Base-by-base conservation (phyloP, 345 rosid species). In the Syzygium jambos region DNA sequence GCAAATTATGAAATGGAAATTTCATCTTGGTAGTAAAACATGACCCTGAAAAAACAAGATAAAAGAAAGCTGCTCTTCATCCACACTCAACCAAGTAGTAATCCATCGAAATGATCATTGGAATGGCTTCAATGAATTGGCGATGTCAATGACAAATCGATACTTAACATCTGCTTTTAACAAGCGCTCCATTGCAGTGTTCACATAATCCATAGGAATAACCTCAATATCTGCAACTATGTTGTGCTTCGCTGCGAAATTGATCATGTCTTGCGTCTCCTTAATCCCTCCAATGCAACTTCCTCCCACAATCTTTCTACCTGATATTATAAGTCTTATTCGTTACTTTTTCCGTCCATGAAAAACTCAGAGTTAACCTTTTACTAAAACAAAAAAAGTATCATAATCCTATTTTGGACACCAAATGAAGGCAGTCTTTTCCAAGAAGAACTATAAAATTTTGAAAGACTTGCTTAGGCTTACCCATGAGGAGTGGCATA, bases 231-330 rank as follows among this genome's bases (percentile, higher is more conserved):
- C 51, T 23, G 88, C 78, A 1, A 85, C 80, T 7, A 90, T 87
- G 87, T 68, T 82, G 77, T 87, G 91, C 46, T 87, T 83, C 34
- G 87, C 78, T 2, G 86, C 85, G 5, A 86, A 89, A 84, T 88
- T 78, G 3, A 89, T 17, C 89, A 87, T 90, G 52, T 91, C 92
- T 83, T 88, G 92, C 3, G 91, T 91, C 89, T 91, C 93, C 78
- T 91, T 89, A 84, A 90, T 86, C 30, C 85, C 92, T 30, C 91
- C 92, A 1, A 77, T 87, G 0, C 30, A 4, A 2, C 91, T 89
- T 9, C 89, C 92, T 3, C 55, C 85, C 11, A 91, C 86, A 2
- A 86, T 23, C 84, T 88, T 91, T 53, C 92, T 88, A 8, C 89
- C 92, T 59, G 78, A 27, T 3, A 61, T n/a, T 13, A n/a, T 57